Evolutionary conservation across 257 asterid genomes (phyloP).

Genomic region (Prunella vulgaris): DNA sequence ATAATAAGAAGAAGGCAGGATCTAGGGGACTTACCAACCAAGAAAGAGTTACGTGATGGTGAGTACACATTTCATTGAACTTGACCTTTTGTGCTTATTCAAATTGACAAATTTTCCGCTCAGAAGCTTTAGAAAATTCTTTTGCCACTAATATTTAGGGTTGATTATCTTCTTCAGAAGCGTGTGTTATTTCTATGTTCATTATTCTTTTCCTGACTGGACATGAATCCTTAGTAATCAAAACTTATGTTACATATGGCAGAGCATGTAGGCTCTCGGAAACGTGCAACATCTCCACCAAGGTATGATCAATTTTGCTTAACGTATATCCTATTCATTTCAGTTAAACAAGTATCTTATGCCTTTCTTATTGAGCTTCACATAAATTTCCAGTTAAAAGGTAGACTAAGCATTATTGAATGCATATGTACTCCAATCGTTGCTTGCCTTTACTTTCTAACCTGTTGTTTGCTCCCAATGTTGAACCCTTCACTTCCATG

Average conservation of each 20-base stretch:
- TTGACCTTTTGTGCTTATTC: neutral
- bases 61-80: constrained; percentile 22
- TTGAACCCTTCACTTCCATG: too few species aligned
- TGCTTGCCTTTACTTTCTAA: neutral
- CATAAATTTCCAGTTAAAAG: neutral
- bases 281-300: constrained; percentile 53
- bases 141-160: neutral
- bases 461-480: constrained; percentile 1
- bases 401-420: constrained; percentile 4
- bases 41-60: constrained; percentile 51
- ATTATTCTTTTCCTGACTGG: constrained; percentile 1
- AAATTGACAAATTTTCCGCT: constrained; percentile 1
- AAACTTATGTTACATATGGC: constrained; percentile 27
- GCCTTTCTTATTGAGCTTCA: neutral
- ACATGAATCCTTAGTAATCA: constrained; percentile 16
- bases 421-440: neutral
- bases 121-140: neutral
- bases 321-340: neutral
- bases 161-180: neutral
- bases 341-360: neutral
- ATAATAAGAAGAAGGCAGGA: constrained; percentile 70
- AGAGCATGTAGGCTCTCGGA: constrained; percentile 41
- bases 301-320: constrained; percentile 37
- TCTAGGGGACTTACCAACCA: constrained; percentile 52
- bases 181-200: neutral